Evolutionary conservation across 306 rosid species (phyloP), one percentile per base, ranked within the genome.

Genomic region (Lathyrus oleraceus): DNA sequence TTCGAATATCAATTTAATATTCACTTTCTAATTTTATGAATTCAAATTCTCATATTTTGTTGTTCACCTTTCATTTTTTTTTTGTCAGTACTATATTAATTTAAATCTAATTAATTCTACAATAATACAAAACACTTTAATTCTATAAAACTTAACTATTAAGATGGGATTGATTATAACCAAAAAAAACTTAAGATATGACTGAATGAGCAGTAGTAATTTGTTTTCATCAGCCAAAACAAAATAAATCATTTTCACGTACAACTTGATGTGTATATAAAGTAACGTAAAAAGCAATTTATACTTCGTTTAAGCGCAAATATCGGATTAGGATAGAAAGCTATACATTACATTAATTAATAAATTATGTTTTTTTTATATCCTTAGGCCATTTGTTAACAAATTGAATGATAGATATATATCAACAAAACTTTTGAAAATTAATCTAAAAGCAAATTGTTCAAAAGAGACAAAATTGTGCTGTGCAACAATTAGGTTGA

Each of bases 401-500:
- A 7, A 35, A 35, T 7, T 35, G 10, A 7, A 35, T 35, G 39
- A 35, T 35, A 8, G 39, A 35, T 35, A 35, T 35, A 7, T 35
- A 1, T 35, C 39, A 35, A 35, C 39, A 35, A 35, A 35, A 35
- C 2, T 35, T 35, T 35, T 35, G 39, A 35, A 35, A 35, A 35
- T 5, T 7, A 35, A 35, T 43, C 16, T 43, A 43, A 20, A 23
- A 51, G 14, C 40, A 59, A 52, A 10, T 19, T 61, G 15, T 52
- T 51, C 63, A 53, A 78, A 57, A 65, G 20, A 66, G 74, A 68
- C 82, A 77, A 77, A 81, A 54, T 47, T 47, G 66, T 68, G 64
- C 43, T 47, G 66, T 68, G 64, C 51, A 62, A 58, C 48, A 15
- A 17, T 72, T 67, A 67, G 79, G 76, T 81, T 62, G 70, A 62